These are phyloP conservation scores for Vitis hybrid DNA, from an alignment of 177 flowering plant genomes.

Conservation along the genomic window DNA sequence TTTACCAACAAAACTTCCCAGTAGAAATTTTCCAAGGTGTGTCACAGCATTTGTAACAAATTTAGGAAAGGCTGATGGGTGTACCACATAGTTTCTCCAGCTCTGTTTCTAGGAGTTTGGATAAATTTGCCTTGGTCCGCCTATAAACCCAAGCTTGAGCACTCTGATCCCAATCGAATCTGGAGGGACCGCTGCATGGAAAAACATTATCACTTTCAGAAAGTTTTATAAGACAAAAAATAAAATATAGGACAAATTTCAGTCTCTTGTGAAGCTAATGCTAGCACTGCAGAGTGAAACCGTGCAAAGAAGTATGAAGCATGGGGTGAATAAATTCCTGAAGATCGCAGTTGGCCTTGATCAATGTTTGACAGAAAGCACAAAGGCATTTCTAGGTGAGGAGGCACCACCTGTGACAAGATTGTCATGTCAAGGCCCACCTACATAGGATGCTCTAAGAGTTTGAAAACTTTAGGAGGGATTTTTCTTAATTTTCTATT, in stretches of 20 bases:
- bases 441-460: no score
- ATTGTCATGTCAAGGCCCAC: no score
- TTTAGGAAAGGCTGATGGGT: conserved; percentile 55
- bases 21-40: background rate
- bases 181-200: conserved; percentile 84
- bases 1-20: no score
- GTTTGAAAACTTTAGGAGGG: no score
- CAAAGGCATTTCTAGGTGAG: no score
- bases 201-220: conserved; percentile 3
- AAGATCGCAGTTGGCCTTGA: no score
- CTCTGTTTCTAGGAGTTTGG: conserved; percentile 59
- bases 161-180: conserved; percentile 86
- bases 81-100: conserved; percentile 70
- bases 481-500: no score
- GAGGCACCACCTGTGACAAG: no score
- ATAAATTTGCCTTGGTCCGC: conserved; percentile 61
- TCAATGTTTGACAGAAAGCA: no score
- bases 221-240: no score
- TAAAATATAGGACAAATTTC: background rate
- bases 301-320: background rate
- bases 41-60: background rate
- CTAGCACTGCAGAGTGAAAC: background rate
- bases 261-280: background rate
- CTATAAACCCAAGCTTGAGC: conserved; percentile 78
- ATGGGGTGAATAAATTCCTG: no score